Evolutionary conservation across 2,329 filamentous ascomycete genomes (phyloP), one percentile per base, ranked within the genome.

Genomic region (Tolypocladium pustulatum): DNA sequence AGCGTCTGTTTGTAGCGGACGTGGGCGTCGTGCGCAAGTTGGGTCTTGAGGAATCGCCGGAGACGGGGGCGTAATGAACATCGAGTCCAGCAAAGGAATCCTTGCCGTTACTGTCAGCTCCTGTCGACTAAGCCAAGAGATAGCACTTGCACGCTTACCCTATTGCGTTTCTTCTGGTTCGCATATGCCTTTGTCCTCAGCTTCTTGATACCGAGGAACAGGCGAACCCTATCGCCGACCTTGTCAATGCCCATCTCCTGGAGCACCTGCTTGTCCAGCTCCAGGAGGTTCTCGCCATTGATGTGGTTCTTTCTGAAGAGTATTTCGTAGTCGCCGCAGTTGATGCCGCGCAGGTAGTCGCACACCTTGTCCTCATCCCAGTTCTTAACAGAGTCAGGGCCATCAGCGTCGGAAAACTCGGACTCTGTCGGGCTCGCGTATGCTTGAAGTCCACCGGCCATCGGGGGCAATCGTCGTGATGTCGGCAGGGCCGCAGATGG

Each of bases 241-340:
- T 97, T 99, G 66, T 96, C 95, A 66, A 99, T 93, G 51, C 94
- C 94, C 85, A 99, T 96, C 73, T 99, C 94, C 73, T 96, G 95
- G 63, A 99, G 81, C 46, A 96, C 91, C 58, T 91, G 88, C 78
- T 96, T 95, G 74, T 99, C 94, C 81, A 97, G 93, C 75, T 99
- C 94, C 65, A 99, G 81, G 52, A 99, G 79, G 70, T 96, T 97
- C 76, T 97, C 91, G 67, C 94, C 94, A 70, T 94, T 99, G 78
- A 99, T 97, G 73, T 97, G 90, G 72, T 99, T 96, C 70, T 86
- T 86, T 75, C 89, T 76, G 74, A 97, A 97, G 32, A 96, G 75
- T 68, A 89, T 86, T 71, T 96, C 91, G 74, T 99, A 97, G 70
- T 97, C 91, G 65, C 88, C 87, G 70, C 92, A 97, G 69, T 95